Evolutionary conservation across 2,329 filamentous ascomycete species (phyloP), one percentile per base, ranked within the genome.

Genomic region (Didymosphaeria variabile): DNA sequence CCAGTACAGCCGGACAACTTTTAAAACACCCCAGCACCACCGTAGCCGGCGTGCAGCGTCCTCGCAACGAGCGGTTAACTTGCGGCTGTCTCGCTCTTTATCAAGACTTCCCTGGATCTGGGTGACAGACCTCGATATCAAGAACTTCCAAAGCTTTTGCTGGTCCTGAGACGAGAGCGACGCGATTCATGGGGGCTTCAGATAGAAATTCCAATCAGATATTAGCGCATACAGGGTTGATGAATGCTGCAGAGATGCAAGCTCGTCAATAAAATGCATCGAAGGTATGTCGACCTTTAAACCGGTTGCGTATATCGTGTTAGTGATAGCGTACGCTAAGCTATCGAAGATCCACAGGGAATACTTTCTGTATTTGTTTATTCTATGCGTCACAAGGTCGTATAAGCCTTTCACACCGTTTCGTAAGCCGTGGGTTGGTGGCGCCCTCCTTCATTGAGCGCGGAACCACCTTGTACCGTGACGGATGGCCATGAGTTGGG

Each of bases 1-100:
- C 67, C 19, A 74, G 65, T n/a, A 69, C 38, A 13, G 62, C 62
- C 10, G 66, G 67, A 54, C 64, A 69, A 2, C 46, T 59, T 15
- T 29, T 6, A 29, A 26, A 72, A 34, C 10, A 64, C 49, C 1
- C 67, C 61, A 1, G 60, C 67, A 19, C 67, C 67, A 5, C 63
- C 64, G n/a, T 74, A 72, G 13, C 65, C 65, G 12, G 60, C 57
- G 15, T 68, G 64, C 19, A 73, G 56, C 62, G 71, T 72, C 44
- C 71, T 72, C 5, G 65, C 66, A 59, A 74, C 67, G 10, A 73
- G 63, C 12, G 68, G 69, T 49, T 73, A 69, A 17, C 72, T 62
- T 7, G 70, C 70, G 31, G 72, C 42, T 4, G 63, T 62, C 51
- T 71, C 49, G 42, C 71, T 74, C 15, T 63, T 61, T 31, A 74